Evolutionary conservation across 345 rosid species (phyloP).

Genomic region (Dimocarpus longan): DNA sequence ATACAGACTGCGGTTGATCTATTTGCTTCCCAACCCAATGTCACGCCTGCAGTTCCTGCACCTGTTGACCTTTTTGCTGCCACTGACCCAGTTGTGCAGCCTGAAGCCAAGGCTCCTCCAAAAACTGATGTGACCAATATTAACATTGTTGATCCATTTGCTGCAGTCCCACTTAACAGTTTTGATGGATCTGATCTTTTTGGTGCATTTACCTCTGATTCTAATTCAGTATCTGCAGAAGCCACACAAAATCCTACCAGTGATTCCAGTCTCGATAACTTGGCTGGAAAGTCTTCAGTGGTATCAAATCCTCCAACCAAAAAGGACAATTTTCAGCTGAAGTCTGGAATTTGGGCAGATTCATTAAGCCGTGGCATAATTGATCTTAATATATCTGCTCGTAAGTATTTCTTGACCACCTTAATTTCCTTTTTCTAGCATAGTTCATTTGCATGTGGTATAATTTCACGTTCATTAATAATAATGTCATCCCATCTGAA

Average conservation of each 20-base stretch:
- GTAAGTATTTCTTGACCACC: slow-evolving; percentile 53
- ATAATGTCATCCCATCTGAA: not conserved
- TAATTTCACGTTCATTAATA: not conserved
- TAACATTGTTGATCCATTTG: slow-evolving; percentile 75
- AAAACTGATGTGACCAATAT: slow-evolving; percentile 39
- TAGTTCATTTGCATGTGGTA: not conserved
- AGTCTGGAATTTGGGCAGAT: slow-evolving; percentile 98
- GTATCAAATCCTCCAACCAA: slow-evolving; percentile 46
- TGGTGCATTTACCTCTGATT: slow-evolving; percentile 70
- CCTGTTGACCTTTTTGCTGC: slow-evolving; percentile 65
- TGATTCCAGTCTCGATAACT: slow-evolving; percentile 40
- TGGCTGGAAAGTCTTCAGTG: slow-evolving; percentile 43
- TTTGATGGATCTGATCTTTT: slow-evolving; percentile 88
- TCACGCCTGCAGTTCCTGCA: slow-evolving; percentile 53
- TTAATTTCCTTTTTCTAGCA: not conserved
- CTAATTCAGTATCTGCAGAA: slow-evolving; percentile 49
- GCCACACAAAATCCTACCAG: slow-evolving; percentile 42
- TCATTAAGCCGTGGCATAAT: slow-evolving; percentile 94
- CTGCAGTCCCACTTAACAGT: slow-evolving; percentile 71
- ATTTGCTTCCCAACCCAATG: slow-evolving; percentile 26
- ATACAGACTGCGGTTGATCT: slow-evolving; percentile 57
- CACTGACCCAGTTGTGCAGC: slow-evolving; percentile 52
- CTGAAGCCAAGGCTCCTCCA: slow-evolving; percentile 47
- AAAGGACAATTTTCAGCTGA: slow-evolving; percentile 76
- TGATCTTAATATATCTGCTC: slow-evolving; percentile 96